Percentiles rank a stretch among this genome's conserved stretches.
phyloP scores from a whole-genome alignment of 768 basidiomycete species.

The Leccinum incarnatum region DNA sequence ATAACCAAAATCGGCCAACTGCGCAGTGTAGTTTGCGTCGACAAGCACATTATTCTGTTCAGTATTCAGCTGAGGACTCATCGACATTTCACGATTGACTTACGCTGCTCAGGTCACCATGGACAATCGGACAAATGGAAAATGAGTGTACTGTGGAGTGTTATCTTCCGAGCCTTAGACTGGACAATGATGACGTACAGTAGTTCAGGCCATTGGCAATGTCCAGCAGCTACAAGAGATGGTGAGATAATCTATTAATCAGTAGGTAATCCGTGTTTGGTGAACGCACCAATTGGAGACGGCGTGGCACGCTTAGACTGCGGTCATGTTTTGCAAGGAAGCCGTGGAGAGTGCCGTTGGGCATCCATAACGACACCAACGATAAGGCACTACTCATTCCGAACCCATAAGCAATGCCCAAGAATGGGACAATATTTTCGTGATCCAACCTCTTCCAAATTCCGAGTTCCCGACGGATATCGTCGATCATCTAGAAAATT shows the following conservation, averaged over 20 bases:
- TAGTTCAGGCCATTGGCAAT: not conserved
- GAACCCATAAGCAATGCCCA: not conserved
- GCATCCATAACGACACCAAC: not conserved
- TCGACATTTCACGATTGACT: not conserved
- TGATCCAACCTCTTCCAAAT: not conserved
- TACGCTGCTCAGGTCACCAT: not conserved
- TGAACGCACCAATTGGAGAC: not conserved
- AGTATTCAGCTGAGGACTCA: not conserved
- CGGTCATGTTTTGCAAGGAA: not conserved
- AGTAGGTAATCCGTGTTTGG: not conserved
- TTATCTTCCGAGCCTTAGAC: not conserved
- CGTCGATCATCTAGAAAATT: too few species aligned
- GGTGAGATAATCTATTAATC: too few species aligned
- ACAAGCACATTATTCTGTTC: not conserved
- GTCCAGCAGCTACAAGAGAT: not conserved
- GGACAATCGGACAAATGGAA: not conserved
- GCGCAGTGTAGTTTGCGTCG: not conserved
- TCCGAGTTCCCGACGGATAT: not conserved
- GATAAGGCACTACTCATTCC: not conserved
- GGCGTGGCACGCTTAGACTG: not conserved
- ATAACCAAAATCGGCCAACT: not conserved
- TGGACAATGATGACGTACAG: not conserved
- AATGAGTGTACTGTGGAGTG: not conserved
- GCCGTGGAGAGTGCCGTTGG: not conserved
- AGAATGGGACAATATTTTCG: not conserved